These are phyloP conservation scores for Paecilomyces formosus DNA, from an alignment of 2,329 filamentous ascomycete genomes.

Conservation along the genomic window DNA sequence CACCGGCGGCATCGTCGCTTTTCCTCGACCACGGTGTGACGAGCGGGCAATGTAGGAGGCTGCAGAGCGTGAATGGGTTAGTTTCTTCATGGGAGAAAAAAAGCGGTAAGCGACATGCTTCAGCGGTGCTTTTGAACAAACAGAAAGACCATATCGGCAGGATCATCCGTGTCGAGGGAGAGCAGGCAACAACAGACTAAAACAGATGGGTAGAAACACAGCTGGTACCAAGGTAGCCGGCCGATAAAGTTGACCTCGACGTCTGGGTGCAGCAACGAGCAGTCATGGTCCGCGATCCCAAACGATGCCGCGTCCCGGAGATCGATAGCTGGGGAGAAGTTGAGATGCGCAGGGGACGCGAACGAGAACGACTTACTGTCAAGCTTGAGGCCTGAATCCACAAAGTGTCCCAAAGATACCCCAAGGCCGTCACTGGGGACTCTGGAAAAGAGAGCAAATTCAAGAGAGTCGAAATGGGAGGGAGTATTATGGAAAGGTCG, in stretches of 20 bases:
- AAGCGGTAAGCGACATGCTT: not conserved
- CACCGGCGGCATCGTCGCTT: conserved; percentile 24
- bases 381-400: not conserved
- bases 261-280: not conserved
- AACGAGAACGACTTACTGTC: not conserved
- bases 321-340: not conserved
- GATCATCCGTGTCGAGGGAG: not conserved
- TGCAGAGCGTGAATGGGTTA: conserved; percentile 4
- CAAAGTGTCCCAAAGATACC: not conserved
- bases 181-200: not conserved
- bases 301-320: not conserved
- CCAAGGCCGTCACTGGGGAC: not conserved
- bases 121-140: not conserved
- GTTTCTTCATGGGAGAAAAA: conserved; percentile 1
- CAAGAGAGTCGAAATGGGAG: not conserved
- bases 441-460: not conserved
- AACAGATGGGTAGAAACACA: not conserved
- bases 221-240: not conserved
- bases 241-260: not conserved
- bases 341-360: not conserved
- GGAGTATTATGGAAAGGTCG: not conserved
- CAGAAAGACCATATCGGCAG: not conserved
- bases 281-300: not conserved
- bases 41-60: conserved; percentile 6
- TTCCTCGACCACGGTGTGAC: conserved; percentile 4